phyloP scores from a whole-genome alignment of 2,329 filamentous ascomycete genomes.

The Diaporthe eres region DNA sequence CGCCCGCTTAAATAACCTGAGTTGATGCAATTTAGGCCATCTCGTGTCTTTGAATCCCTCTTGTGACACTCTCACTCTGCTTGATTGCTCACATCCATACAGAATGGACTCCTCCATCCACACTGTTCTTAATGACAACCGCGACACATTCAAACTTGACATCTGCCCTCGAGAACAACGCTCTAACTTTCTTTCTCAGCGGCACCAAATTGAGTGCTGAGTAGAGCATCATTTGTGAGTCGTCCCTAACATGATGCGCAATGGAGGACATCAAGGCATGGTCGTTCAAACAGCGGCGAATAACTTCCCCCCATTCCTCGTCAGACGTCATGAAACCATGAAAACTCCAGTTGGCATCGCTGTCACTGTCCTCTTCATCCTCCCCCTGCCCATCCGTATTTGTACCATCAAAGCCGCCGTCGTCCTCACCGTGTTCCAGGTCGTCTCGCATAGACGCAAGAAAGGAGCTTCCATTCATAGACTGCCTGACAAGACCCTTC shows the following conservation, averaged over 20 bases:
- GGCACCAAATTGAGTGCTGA: background rate
- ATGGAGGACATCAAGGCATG: background rate
- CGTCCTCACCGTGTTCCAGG: background rate
- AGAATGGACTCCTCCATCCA: background rate
- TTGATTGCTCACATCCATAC: background rate
- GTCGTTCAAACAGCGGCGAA: background rate
- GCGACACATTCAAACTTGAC: background rate
- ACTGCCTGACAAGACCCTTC: rapidly evolving
- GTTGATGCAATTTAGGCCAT: too few relatives aligned
- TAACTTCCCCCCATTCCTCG: background rate
- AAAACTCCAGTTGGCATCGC: background rate
- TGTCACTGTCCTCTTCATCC: background rate
- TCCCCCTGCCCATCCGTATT: background rate
- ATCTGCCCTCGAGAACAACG: background rate
- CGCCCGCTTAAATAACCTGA: too few relatives aligned
- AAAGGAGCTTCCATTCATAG: background rate
- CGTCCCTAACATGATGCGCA: too few relatives aligned
- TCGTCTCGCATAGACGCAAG: background rate
- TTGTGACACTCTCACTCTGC: background rate
- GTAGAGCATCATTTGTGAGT: background rate
- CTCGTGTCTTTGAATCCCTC: too few relatives aligned
- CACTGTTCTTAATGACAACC: background rate
- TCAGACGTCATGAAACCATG: too few relatives aligned
- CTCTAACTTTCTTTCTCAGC: background rate
- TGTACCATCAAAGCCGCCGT: background rate